phyloP scores from a whole-genome alignment of 805 yeast species.

The Wickerhamiella australiensis region DNA sequence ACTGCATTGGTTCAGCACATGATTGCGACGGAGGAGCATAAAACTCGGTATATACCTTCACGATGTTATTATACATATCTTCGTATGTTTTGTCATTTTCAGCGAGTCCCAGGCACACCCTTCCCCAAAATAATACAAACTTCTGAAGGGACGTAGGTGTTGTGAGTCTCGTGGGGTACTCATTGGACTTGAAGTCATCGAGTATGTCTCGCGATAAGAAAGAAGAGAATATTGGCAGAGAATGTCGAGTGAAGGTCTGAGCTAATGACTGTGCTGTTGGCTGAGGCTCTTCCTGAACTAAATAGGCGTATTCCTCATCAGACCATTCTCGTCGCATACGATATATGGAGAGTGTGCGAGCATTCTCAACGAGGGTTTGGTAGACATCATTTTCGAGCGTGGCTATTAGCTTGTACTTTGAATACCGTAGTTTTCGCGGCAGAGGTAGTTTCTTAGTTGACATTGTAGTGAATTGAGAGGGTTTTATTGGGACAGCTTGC shows the following conservation, averaged over 20 bases:
- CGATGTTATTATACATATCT: neutral
- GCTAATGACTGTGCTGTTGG: neutral
- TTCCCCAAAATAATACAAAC: constrained; percentile 11
- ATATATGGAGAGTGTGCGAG: neutral
- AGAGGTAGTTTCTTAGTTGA: neutral
- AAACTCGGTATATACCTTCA: neutral
- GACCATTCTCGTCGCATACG: neutral
- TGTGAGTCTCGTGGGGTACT: neutral
- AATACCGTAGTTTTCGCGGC: neutral
- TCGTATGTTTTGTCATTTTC: neutral
- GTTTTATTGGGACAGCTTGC: too few relatives aligned
- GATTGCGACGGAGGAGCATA: neutral
- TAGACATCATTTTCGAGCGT: neutral
- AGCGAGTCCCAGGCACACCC: neutral
- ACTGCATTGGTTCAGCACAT: neutral
- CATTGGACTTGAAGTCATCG: neutral
- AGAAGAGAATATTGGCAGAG: neutral
- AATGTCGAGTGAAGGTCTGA: neutral
- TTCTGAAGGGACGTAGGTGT: neutral
- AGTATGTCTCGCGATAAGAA: neutral
- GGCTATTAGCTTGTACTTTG: neutral
- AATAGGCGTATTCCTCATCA: neutral
- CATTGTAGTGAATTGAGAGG: neutral
- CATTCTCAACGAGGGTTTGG: neutral
- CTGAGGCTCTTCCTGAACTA: neutral